A percentile compares a stretch with the other conserved stretches of the same genome.
These are phyloP conservation scores for Exophiala bonariae DNA, from an alignment of 2,329 filamentous ascomycete genomes.

Conservation along the genomic window DNA sequence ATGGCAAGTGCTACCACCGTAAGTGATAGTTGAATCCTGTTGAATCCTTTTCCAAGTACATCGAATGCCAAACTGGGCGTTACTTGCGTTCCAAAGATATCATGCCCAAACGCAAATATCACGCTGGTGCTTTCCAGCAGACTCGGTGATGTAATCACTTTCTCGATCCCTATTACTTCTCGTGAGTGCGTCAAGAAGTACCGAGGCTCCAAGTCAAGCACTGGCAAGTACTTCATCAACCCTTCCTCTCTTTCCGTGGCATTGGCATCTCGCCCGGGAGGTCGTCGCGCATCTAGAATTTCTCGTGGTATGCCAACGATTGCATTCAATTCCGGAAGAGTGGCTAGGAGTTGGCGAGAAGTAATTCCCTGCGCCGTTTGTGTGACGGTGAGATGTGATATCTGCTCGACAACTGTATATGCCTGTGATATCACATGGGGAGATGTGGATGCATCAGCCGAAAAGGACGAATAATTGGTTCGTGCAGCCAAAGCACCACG, in stretches of 20 bases:
- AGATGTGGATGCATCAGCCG: slow-evolving; percentile 61
- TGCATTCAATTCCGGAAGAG: slow-evolving; percentile 69
- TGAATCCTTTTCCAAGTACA: slow-evolving; percentile 88
- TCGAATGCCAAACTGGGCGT: slow-evolving; percentile 91
- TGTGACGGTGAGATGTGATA: slow-evolving; percentile 78
- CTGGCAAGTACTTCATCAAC: slow-evolving; percentile 71
- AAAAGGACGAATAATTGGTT: slow-evolving; percentile 75
- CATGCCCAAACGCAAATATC: slow-evolving; percentile 79
- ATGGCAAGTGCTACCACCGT: slow-evolving; percentile 79
- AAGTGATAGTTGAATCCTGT: slow-evolving; percentile 78
- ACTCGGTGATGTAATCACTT: slow-evolving; percentile 73
- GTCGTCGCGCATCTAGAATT: slow-evolving; percentile 80
- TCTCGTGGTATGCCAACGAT: slow-evolving; percentile 78
- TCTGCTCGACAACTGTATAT: slow-evolving; percentile 76
- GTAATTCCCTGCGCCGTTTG: slow-evolving; percentile 92
- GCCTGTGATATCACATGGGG: slow-evolving; percentile 79
- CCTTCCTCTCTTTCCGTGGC: slow-evolving; percentile 80
- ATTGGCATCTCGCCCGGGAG: slow-evolving; percentile 80
- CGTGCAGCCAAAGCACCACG: slow-evolving; percentile 69
- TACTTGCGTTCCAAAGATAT: slow-evolving; percentile 83
- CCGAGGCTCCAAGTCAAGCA: slow-evolving; percentile 80
- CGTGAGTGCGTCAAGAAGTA: slow-evolving; percentile 78
- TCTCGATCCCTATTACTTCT: slow-evolving; percentile 73
- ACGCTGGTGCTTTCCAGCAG: slow-evolving; percentile 89
- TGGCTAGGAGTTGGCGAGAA: slow-evolving; percentile 76